Evolutionary conservation across 139 green algal species (phyloP), one percentile per base, ranked within the genome.

Genomic region (Gonium pectorale): DNA sequence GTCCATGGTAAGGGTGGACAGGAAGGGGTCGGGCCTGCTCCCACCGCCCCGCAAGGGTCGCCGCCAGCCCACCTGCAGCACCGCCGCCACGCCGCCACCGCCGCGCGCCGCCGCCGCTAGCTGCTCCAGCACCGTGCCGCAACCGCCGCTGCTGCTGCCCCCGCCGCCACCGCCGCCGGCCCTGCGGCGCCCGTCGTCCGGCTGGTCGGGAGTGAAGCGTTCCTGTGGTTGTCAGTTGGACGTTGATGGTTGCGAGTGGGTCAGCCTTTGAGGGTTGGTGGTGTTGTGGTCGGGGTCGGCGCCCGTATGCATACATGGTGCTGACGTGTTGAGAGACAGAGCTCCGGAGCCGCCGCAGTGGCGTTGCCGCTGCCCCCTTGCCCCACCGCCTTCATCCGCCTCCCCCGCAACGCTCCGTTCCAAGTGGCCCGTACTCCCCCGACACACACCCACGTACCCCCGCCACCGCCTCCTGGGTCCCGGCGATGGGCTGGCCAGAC

Each of bases 401-500:
- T 8, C 56, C 21, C 56, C 56, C 24, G 19, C 49, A 56, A 56
- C 13, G 49, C 49, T 13, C 49, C 49, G 17, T 26, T 17, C 17
- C 49, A 56, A 56, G 17, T 13, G 49, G 13, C 49, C 49, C 49
- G 17, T 56, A 13, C 49, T 26, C 49, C 49, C 49, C 13, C 13
- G 49, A 17, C 49, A 56, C 49, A 13, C 13, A 56, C n/a, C n/a
- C n/a, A 64, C 52, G 40, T 37, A 81, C 73, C 73, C 73, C 52
- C 3, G 73, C 73, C 31, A 81, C 73, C 7, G 73, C 73, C n/a
- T 81, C 54, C 73, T 81, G 73, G 11, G 52, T 81, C 37, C 73
- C 73, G 0, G 56, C 21, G 17, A n/a, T 21, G 17, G 56, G n/a
- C 15, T n/a, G 24, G 41, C 29, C 68, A 41, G 13, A n/a, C n/a